Evolutionary conservation across 2,329 filamentous ascomycete genomes (phyloP).

Genomic region (Arthrobotrys sphaeroides): DNA sequence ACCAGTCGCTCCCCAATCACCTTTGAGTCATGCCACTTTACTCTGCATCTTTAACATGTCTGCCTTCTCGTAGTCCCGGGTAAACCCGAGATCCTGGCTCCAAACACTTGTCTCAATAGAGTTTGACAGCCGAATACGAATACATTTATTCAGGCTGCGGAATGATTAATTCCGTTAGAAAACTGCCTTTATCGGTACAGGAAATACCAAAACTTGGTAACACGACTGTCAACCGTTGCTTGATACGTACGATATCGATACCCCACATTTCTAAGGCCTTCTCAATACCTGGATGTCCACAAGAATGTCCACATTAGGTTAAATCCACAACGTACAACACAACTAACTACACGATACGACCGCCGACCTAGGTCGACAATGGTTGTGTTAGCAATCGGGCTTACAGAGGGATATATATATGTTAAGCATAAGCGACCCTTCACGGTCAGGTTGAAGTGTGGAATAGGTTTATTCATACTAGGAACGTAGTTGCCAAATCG

Average conservation of each 20-base stretch:
- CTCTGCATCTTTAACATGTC: background rate
- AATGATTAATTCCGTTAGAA: slow-evolving; percentile 18
- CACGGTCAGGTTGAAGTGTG: no score
- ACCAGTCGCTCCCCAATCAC: background rate
- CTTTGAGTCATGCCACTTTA: slow-evolving; percentile 11
- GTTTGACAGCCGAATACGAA: slow-evolving; percentile 17
- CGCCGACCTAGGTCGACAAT: no score
- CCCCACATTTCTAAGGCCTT: background rate
- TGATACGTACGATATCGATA: no score
- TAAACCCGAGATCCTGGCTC: slow-evolving; percentile 18
- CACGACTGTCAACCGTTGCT: background rate
- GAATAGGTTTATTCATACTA: no score
- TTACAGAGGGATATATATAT: no score
- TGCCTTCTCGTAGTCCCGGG: background rate
- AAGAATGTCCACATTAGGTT: no score
- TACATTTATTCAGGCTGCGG: slow-evolving; percentile 18
- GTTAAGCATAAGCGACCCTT: no score
- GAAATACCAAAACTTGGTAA: background rate
- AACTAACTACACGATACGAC: no score
- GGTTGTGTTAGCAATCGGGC: no score
- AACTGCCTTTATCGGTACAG: background rate
- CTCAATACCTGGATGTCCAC: no score
- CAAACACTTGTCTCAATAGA: background rate
- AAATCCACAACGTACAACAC: background rate
- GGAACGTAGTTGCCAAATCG: no score